phyloP scores from a whole-genome alignment of 2,329 filamentous ascomycete species.

The Laburnicola sp. region DNA sequence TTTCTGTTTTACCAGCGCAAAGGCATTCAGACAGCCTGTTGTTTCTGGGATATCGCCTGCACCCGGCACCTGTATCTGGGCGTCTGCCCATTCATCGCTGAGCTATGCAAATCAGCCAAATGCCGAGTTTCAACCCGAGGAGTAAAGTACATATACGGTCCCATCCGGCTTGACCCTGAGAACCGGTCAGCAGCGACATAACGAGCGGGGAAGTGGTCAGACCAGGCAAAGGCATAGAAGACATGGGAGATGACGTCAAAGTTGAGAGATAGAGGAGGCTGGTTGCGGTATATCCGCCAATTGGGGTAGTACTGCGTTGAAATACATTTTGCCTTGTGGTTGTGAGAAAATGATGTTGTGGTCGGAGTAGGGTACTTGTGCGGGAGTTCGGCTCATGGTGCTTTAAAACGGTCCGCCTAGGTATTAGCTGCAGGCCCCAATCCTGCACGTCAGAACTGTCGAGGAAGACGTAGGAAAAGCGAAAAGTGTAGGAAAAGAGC shows the following conservation, averaged over 20 bases:
- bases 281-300: conserved; percentile 70
- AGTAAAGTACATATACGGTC: conserved; percentile 68
- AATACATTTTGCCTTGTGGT: conserved; percentile 43
- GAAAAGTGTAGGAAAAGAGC: not conserved
- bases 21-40: conserved; percentile 66
- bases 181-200: conserved; percentile 22
- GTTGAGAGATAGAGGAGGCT: conserved; percentile 73
- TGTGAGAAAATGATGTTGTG: conserved; percentile 34
- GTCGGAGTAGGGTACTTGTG: conserved; percentile 21
- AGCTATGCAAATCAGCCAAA: conserved; percentile 56
- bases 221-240: conserved; percentile 79
- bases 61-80: conserved; percentile 71
- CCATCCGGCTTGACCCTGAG: conserved; percentile 69
- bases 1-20: conserved; percentile 71
- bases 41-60: conserved; percentile 38
- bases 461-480: not conserved
- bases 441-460: conserved; percentile 30
- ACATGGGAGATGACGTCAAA: conserved; percentile 78
- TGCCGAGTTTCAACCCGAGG: conserved; percentile 29
- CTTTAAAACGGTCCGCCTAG: conserved; percentile 25
- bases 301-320: conserved; percentile 87
- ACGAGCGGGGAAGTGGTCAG: conserved; percentile 23
- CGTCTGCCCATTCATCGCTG: conserved; percentile 78
- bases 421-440: conserved; percentile 33
- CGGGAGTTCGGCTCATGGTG: conserved; percentile 37